phyloP scores from a whole-genome alignment of 2,329 filamentous ascomycete species.

The Alternaria ventricosa region DNA sequence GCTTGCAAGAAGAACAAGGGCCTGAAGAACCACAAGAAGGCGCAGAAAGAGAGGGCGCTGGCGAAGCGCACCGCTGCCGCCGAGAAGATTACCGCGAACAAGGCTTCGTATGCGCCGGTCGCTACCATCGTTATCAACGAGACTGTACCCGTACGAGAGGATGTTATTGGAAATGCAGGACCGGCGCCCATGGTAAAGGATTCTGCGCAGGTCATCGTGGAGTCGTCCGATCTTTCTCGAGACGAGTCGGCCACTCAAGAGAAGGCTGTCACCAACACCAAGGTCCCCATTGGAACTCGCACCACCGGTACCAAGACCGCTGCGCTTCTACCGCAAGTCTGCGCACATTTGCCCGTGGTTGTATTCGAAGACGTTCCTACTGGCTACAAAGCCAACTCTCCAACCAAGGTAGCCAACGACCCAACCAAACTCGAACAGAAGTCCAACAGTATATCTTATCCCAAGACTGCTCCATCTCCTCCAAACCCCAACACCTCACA shows the following conservation, averaged over 20 bases:
- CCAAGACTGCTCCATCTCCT: neutral
- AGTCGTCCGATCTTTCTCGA: neutral
- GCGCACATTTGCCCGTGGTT: neutral
- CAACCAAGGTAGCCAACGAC: neutral
- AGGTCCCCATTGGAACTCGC: too few species aligned
- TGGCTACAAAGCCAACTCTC: neutral
- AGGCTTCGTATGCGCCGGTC: neutral
- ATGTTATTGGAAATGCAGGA: neutral
- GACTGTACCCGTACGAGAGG: neutral
- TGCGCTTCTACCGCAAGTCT: neutral
- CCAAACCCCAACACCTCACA: neutral
- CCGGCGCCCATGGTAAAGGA: neutral
- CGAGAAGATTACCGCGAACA: neutral
- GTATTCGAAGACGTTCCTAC: neutral
- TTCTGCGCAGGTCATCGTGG: too few species aligned
- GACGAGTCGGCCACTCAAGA: accelerated
- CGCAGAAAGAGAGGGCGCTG: conserved; percentile 5
- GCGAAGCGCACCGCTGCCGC: conserved; percentile 4
- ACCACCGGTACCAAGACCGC: neutral
- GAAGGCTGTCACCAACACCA: accelerated
- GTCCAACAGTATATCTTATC: neutral
- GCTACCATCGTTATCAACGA: neutral
- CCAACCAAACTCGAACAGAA: neutral
- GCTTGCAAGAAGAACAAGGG: conserved; percentile 7
- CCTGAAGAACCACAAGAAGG: conserved; percentile 8